Percentiles rank a stretch among this genome's conserved stretches.
Conservation (phyloP, 768 basidiomycete genomes). For the Rhodosporidiobolus odoratus region DNA sequence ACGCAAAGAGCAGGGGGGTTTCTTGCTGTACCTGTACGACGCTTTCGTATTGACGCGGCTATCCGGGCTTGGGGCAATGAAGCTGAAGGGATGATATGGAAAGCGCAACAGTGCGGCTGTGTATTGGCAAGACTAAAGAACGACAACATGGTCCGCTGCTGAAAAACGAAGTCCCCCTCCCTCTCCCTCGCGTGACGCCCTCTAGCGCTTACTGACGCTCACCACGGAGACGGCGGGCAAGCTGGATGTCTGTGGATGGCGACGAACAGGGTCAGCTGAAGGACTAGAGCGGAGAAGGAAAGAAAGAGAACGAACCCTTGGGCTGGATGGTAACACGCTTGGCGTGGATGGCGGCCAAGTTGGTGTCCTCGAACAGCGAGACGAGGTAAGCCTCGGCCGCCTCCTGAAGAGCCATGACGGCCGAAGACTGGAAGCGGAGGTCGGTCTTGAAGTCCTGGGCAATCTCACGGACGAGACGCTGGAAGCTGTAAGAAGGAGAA, state of each 20-base stretch:
- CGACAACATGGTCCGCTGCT: slow-evolving; percentile 3
- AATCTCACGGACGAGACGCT: slow-evolving; percentile 71
- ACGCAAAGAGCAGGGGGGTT: too few relatives aligned
- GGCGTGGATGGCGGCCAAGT: slow-evolving; percentile 52
- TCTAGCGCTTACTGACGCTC: slow-evolving; percentile 48
- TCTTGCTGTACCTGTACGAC: too few relatives aligned
- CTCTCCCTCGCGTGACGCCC: slow-evolving; percentile 19
- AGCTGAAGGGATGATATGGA: too few relatives aligned
- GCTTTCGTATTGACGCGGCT: too few relatives aligned
- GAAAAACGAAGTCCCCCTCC: slow-evolving; percentile 5
- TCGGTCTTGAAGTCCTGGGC: slow-evolving; percentile 72
- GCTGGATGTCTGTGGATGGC: slow-evolving; percentile 46
- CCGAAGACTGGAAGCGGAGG: slow-evolving; percentile 54
- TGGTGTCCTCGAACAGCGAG: slow-evolving; percentile 53
- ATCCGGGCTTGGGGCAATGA: too few relatives aligned
- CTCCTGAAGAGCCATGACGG: slow-evolving; percentile 56
- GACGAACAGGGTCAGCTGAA: neutral
- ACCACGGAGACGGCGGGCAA: slow-evolving; percentile 54
- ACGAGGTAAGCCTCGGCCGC: slow-evolving; percentile 56
- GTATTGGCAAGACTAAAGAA: neutral
- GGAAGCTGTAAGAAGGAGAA: slow-evolving; percentile 47
- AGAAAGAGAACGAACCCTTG: slow-evolving; percentile 38
- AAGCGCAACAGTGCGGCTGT: too few relatives aligned
- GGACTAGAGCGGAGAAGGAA: neutral
- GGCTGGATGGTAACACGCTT: slow-evolving; percentile 67